Evolutionary conservation across 495 filamentous ascomycete species (phyloP).

Genomic region (Penicillium atrosanguineum): DNA sequence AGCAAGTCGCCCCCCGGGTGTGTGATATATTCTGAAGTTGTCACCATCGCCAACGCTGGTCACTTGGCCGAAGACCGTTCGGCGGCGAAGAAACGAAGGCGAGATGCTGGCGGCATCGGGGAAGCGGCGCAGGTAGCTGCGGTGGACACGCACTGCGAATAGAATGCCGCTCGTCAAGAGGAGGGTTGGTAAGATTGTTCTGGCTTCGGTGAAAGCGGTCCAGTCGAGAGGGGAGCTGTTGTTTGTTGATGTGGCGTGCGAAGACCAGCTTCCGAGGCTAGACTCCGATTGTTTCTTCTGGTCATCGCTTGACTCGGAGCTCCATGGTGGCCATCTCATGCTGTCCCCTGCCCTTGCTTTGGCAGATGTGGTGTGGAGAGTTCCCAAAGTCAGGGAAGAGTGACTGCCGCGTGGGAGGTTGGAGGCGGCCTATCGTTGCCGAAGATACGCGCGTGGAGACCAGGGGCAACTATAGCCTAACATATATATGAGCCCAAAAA

Average conservation of each 20-base stretch:
- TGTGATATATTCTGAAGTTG: constrained; percentile 90
- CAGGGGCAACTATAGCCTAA: not conserved
- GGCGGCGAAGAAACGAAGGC: constrained; percentile 60
- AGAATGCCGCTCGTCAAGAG: constrained; percentile 69
- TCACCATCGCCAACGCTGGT: constrained; percentile 96
- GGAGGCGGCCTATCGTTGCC: constrained; percentile 15
- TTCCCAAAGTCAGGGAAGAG: constrained; percentile 5
- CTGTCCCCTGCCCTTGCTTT: constrained; percentile 33
- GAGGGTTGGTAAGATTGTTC: constrained; percentile 63
- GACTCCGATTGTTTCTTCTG: constrained; percentile 17
- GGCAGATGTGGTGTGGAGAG: constrained; percentile 3
- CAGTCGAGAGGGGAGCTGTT: constrained; percentile 47
- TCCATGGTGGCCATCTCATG: constrained; percentile 57
- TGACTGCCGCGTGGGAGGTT: constrained; percentile 10
- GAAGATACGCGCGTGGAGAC: constrained; percentile 8
- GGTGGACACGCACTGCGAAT: constrained; percentile 51
- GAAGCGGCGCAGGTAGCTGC: constrained; percentile 73
- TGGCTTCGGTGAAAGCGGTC: constrained; percentile 62
- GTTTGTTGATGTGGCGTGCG: constrained; percentile 15
- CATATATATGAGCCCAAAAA: too few relatives aligned
- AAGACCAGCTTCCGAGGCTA: constrained; percentile 11
- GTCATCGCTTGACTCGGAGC: constrained; percentile 38
- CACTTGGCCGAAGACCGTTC: constrained; percentile 77
- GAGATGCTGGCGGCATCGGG: constrained; percentile 70
- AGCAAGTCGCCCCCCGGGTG: constrained; percentile 77